Evolutionary conservation across 441 rosid genomes (phyloP), one percentile per base, ranked within the genome.

Genomic region (Daphne laureola): DNA sequence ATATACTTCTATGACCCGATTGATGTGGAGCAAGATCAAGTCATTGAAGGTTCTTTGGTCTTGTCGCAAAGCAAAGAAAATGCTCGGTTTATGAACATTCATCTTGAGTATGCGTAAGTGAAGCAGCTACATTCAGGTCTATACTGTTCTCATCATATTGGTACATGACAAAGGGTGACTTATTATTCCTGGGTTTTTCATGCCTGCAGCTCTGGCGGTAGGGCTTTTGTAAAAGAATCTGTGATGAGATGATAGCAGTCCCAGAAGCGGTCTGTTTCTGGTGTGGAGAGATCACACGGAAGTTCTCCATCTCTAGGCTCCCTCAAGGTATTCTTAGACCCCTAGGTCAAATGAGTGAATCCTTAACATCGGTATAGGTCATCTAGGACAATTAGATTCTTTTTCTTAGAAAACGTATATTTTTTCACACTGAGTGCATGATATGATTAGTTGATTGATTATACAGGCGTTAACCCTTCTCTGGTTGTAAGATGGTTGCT

Each of bases 51-150:
- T 59, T 81, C 88, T 31, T 71, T 85, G 49, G 77, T 84, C 41
- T 77, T 93, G 49, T 72, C 98, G 44, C 98, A 89, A 68, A 84
- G 93, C 80, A 84, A 77, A 81, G 96, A 89, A 76, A 90, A 93
- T 57, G 73, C 81, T 43, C 76, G 97, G 49, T 87, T 85, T 79
- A 89, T 93, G 98, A 93, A 93, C 74, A 93, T 93, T 63, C 92
- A 80, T 74, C 90, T 93, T 5, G 87, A 83, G 61, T 90, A 80
- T 76, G 63, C 81, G 98, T 90, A 60, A 78, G 96, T 77, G 47
- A 27, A 57, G 59, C 42, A 8, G 4, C 12, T 60, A 14, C 26
- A 41, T 43, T 58, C 9, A 55, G 56, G 41, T 36, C 64, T 12
- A 40, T 25, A 14, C 13, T 14, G 42, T 50, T 25, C 13, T 38